Evolutionary conservation across 495 filamentous ascomycete genomes (phyloP), one percentile per base, ranked within the genome.

Genomic region (Xylaria venustula): DNA sequence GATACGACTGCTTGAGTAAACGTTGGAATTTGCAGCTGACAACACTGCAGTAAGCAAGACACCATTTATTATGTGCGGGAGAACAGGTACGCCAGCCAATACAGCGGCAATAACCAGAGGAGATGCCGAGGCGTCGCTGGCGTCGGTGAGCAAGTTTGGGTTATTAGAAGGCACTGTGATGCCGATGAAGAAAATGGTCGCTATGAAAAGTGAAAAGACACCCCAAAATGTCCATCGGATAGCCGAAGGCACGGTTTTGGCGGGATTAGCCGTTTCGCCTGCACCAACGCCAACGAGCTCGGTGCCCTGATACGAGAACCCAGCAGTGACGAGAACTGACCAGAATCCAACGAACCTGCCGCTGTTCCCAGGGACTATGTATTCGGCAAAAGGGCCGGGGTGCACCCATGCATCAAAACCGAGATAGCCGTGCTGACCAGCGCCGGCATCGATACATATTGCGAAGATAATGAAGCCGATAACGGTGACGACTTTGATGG

Each of bases 401-500:
- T 86, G 67, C 20, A 79, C 75, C 89, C 88, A 92, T 71, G 87
- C 89, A 41, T 81, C 75, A 73, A 91, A 92, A 3, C 89, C 88
- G n/a, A 89, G 71, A 42, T 82, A 77, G 44, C 87, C 85, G 30
- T 87, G 81, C 11, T 86, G 78, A 32, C 87, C 86, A 30, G 80
- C 89, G 12, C 89, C 88, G 22, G 86, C 82, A 66, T 87, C 83
- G 40, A 91, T 79, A 58, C 88, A 83, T 57, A 92, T 79, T 45
- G 80, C 86, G 36, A 87, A 79, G 58, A 89, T 81, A 60, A 89
- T 76, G 61, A 89, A 80, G 36, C 89, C 90, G 49, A 90, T 57
- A 57, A 92, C 84, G 49, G 87, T 89, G 65, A 92, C 71, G 62
- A 92, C 87, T 67, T 93, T 93, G 74, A 92, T 75, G 55, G 81